phyloP scores from a whole-genome alignment of 202 grass and related monocot species.

The Carex arenaria region DNA sequence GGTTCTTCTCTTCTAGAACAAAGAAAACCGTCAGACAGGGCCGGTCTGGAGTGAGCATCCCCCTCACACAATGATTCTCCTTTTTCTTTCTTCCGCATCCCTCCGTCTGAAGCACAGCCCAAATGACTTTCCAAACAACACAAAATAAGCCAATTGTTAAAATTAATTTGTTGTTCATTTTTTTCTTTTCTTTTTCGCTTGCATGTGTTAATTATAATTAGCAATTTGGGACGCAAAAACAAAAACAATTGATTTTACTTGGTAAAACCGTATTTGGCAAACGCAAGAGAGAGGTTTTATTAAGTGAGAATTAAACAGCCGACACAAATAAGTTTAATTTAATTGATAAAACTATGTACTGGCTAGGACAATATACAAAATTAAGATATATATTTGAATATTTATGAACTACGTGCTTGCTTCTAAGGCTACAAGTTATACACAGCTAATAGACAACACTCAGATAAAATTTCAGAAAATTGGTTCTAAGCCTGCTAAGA shows the following conservation, averaged over 20 bases:
- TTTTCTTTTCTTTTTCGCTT: too few species aligned
- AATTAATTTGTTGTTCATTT: too few species aligned
- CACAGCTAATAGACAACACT: neutral
- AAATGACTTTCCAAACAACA: too few species aligned
- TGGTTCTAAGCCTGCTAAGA: neutral
- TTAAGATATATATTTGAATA: neutral
- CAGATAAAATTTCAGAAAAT: neutral
- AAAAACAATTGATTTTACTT: neutral
- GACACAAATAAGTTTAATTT: neutral
- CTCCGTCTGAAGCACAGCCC: too few species aligned
- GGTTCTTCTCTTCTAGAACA: too few species aligned
- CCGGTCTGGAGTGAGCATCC: too few species aligned
- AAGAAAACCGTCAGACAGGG: too few species aligned
- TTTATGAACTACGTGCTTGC: constrained; percentile 10
- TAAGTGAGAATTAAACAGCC: neutral
- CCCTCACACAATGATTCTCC: too few species aligned
- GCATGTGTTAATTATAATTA: too few species aligned
- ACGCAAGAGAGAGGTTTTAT: neutral
- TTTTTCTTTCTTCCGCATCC: too few species aligned
- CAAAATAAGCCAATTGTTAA: too few species aligned
- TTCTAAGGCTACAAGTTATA: constrained; percentile 20
- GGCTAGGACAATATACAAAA: neutral
- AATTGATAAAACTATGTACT: neutral
- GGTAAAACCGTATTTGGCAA: neutral
- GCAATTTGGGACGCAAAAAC: neutral